Percentiles rank a stretch among this genome's conserved stretches.
phyloP scores from a whole-genome alignment of 805 yeast genomes.

The Metschnikowia similis region DNA sequence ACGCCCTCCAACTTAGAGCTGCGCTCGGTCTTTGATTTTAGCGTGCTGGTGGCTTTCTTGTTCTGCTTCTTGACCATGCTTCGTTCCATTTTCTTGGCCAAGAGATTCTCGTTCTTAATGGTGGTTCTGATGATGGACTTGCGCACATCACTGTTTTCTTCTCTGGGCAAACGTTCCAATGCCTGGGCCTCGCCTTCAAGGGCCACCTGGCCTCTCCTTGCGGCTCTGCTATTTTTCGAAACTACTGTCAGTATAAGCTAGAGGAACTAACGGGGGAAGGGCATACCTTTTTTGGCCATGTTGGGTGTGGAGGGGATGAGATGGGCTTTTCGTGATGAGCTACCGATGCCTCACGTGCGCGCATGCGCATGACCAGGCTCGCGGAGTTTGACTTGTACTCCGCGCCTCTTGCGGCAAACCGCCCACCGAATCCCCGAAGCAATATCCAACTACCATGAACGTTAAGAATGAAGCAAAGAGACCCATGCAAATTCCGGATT shows the following conservation, averaged over 20 bases:
- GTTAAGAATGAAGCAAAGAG: not conserved
- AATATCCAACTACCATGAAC: not conserved
- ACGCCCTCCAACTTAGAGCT: constrained; percentile 51
- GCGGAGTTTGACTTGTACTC: not conserved
- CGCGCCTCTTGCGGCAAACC: not conserved
- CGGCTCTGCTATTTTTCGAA: constrained; percentile 72
- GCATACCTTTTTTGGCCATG: constrained; percentile 42
- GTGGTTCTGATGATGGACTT: constrained; percentile 65
- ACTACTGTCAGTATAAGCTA: constrained; percentile 30
- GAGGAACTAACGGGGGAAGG: not conserved
- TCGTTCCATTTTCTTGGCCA: constrained; percentile 52
- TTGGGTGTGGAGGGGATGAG: not conserved
- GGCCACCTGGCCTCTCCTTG: constrained; percentile 57
- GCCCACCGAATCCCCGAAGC: not conserved
- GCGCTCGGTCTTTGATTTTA: constrained; percentile 41
- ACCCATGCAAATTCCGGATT: not conserved
- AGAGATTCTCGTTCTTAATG: constrained; percentile 58
- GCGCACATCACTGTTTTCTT: constrained; percentile 54
- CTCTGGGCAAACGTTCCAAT: constrained; percentile 52
- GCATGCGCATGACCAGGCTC: not conserved
- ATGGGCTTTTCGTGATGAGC: constrained; percentile 3
- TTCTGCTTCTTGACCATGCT: constrained; percentile 26
- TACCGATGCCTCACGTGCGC: constrained; percentile 1
- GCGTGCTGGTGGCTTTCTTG: constrained; percentile 29
- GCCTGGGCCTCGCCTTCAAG: constrained; percentile 46